These are phyloP conservation scores for Yamadazyma nakazawae DNA, from an alignment of 805 yeast genomes.

Conservation along the genomic window DNA sequence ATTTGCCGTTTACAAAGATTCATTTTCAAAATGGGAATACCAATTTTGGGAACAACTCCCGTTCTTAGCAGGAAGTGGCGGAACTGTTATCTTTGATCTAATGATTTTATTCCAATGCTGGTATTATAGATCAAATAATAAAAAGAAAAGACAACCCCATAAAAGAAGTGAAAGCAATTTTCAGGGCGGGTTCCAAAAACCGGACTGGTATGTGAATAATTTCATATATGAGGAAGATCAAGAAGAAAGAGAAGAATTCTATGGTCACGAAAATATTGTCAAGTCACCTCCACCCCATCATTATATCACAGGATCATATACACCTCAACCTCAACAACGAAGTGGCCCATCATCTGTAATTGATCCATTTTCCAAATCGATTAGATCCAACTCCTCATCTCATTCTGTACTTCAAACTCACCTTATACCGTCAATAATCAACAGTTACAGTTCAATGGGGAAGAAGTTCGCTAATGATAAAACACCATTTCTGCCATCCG, in stretches of 20 bases:
- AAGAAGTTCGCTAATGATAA: constrained; percentile 36
- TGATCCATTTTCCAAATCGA: constrained; percentile 4
- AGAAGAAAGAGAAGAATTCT: constrained; percentile 5
- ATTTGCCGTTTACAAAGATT: constrained; percentile 15
- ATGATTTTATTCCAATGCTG: constrained; percentile 34
- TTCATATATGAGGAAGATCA: constrained; percentile 14
- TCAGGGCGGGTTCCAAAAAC: constrained; percentile 27
- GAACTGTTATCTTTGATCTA: constrained; percentile 64
- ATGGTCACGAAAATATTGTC: background rate
- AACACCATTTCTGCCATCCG: constrained; percentile 41
- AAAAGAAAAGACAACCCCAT: background rate
- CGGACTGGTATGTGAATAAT: constrained; percentile 37
- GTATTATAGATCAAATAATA: constrained; percentile 11
- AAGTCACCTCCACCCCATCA: constrained; percentile 18
- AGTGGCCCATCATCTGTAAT: constrained; percentile 1
- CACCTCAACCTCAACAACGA: background rate
- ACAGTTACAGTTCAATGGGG: constrained; percentile 35
- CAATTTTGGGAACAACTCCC: constrained; percentile 68
- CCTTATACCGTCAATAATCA: constrained; percentile 39
- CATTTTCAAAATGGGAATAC: constrained; percentile 16
- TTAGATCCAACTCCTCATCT: constrained; percentile 8
- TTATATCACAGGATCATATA: constrained; percentile 11
- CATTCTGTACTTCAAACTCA: constrained; percentile 23
- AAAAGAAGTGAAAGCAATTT: background rate
- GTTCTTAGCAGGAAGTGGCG: constrained; percentile 74